These are phyloP conservation scores for Aspergillus fumigatus DNA, from an alignment of 2,329 filamentous ascomycete species.

Conservation along the genomic window DNA sequence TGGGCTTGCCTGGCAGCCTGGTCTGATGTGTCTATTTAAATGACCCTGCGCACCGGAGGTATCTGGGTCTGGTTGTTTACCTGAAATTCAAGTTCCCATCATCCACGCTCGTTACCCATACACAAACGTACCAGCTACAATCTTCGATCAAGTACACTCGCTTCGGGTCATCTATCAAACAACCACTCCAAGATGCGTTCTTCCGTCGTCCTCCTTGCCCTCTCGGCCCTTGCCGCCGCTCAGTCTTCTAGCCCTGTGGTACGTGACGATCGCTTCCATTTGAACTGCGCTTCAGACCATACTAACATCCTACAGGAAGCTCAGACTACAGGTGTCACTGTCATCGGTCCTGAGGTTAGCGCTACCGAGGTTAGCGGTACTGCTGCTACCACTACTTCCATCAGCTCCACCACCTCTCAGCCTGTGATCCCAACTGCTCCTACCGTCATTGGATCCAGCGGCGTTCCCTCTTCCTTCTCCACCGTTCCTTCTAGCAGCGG, in stretches of 20 bases:
- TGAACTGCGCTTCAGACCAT: background rate
- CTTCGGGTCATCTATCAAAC: slow-evolving; percentile 7
- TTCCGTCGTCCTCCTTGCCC: slow-evolving; percentile 41
- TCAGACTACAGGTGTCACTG: background rate
- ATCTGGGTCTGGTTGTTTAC: background rate
- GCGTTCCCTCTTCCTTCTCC: slow-evolving; percentile 20
- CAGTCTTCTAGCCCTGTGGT: slow-evolving; percentile 27
- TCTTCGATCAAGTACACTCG: slow-evolving; percentile 3
- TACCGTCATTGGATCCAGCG: slow-evolving; percentile 20
- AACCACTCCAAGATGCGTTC: slow-evolving; percentile 41
- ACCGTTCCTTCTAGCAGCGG: slow-evolving; percentile 20
- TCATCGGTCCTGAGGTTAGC: background rate
- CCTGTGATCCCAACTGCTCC: slow-evolving; percentile 25
- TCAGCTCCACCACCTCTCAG: slow-evolving; percentile 27
- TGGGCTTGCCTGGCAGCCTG: background rate
- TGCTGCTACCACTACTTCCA: background rate
- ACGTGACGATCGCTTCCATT: slow-evolving; percentile 4
- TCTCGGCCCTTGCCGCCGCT: slow-evolving; percentile 41
- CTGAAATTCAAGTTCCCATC: background rate
- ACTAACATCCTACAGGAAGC: background rate
- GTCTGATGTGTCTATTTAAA: background rate
- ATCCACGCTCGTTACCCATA: background rate
- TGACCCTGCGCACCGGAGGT: background rate
- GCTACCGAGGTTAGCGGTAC: background rate
- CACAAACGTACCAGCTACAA: slow-evolving; percentile 1